These are phyloP conservation scores for Ceratobasidium theobromae DNA, from an alignment of 1,284 basidiomycete species.

Conservation along the genomic window DNA sequence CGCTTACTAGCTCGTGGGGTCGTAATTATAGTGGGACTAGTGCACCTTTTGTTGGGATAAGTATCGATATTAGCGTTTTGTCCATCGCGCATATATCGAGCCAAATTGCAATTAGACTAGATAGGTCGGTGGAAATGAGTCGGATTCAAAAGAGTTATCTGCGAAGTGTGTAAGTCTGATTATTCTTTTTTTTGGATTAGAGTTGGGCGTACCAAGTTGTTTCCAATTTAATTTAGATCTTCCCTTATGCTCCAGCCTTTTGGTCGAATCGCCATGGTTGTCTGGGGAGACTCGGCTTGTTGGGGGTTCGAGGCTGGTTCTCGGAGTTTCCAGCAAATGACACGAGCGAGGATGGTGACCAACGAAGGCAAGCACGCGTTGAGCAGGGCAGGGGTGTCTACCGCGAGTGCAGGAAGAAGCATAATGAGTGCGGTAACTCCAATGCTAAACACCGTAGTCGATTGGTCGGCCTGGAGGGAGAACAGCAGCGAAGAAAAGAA, in stretches of 20 bases:
- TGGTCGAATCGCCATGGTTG: not conserved
- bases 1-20: too few relatives aligned
- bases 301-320: not conserved
- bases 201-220: conserved; percentile 47
- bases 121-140: too few relatives aligned
- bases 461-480: conserved; percentile 69
- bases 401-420: conserved; percentile 69
- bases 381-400: conserved; percentile 57
- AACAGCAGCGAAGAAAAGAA: conserved; percentile 61
- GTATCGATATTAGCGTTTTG: too few relatives aligned
- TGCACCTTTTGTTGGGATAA: too few relatives aligned
- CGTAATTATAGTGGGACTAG: too few relatives aligned
- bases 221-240: conserved; percentile 66
- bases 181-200: conserved; percentile 50
- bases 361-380: conserved; percentile 61
- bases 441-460: conserved; percentile 65
- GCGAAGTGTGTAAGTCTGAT: not conserved
- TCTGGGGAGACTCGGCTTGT: not conserved
- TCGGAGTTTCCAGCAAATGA: conserved; percentile 68
- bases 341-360: conserved; percentile 63
- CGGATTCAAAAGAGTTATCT: conserved; percentile 34
- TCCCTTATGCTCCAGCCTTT: conserved; percentile 47
- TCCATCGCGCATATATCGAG: too few relatives aligned
- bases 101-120: too few relatives aligned
- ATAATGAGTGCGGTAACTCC: conserved; percentile 64